These are phyloP conservation scores for Hamamelis virginiana DNA, from an alignment of 164 flowering plant species.

Conservation along the genomic window DNA sequence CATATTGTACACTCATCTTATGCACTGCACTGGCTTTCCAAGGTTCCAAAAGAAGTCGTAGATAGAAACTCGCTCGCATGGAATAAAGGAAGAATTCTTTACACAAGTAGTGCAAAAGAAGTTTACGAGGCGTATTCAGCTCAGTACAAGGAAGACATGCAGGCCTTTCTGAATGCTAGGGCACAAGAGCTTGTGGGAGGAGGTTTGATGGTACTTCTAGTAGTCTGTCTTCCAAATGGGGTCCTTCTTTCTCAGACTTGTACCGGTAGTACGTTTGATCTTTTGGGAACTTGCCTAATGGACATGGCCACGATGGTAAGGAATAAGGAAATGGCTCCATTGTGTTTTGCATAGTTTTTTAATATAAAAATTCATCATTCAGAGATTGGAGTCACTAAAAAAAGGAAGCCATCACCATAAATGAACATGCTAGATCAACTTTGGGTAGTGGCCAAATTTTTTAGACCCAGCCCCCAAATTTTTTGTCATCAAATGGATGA, in stretches of 20 bases:
- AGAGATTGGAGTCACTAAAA: too few relatives aligned
- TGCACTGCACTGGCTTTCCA: not conserved
- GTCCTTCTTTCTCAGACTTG: not conserved
- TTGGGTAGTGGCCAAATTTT: too few relatives aligned
- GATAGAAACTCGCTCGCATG: not conserved
- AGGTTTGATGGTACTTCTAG: not conserved
- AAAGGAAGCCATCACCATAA: too few relatives aligned
- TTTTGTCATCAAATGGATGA: too few relatives aligned
- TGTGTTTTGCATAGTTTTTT: too few relatives aligned
- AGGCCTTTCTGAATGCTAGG: not conserved
- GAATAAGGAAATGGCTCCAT: not conserved
- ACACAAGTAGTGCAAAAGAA: not conserved
- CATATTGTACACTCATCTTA: not conserved
- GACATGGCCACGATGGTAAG: slow-evolving; percentile 1
- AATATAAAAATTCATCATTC: too few relatives aligned
- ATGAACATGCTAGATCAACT: too few relatives aligned
- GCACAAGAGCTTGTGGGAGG: not conserved
- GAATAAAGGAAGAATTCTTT: not conserved
- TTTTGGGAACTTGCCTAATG: not conserved
- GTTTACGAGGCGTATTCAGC: not conserved
- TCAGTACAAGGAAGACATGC: not conserved
- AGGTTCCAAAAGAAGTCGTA: not conserved
- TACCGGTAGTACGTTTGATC: not conserved
- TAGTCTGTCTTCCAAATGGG: not conserved
- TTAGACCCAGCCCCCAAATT: too few relatives aligned